phyloP scores from a whole-genome alignment of 805 yeast genomes.

The Ogataea populi-albae region DNA sequence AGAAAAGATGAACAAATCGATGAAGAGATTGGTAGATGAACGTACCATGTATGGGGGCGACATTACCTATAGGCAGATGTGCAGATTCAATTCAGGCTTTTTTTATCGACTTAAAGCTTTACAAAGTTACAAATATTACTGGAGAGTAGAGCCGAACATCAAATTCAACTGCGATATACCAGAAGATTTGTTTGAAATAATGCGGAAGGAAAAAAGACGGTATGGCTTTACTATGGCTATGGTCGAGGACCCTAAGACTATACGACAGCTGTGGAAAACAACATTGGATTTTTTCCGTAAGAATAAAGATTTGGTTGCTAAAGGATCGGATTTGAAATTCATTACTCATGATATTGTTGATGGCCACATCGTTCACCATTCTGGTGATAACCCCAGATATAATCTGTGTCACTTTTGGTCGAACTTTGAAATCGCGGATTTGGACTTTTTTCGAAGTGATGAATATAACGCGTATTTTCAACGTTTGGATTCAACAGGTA shows the following conservation, averaged over 20 bases:
- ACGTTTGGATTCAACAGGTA: slow-evolving; percentile 56
- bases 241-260: slow-evolving; percentile 45
- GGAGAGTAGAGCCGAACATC: slow-evolving; percentile 58
- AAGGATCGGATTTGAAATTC: slow-evolving; percentile 43
- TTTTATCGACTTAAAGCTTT: slow-evolving; percentile 48
- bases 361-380: slow-evolving; percentile 34
- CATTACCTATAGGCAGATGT: slow-evolving; percentile 70
- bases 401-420: slow-evolving; percentile 63
- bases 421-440: slow-evolving; percentile 62
- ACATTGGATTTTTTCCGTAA: slow-evolving; percentile 41
- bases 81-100: slow-evolving; percentile 48
- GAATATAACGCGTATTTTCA: slow-evolving; percentile 55
- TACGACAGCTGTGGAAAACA: slow-evolving; percentile 48
- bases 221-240: slow-evolving; percentile 52
- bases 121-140: slow-evolving; percentile 48
- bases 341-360: slow-evolving; percentile 42
- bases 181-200: slow-evolving; percentile 45
- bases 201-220: slow-evolving; percentile 44
- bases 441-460: slow-evolving; percentile 56
- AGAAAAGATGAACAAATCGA: slow-evolving; percentile 28
- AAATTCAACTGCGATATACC: slow-evolving; percentile 49
- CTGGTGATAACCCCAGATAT: slow-evolving; percentile 41
- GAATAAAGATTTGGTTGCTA: slow-evolving; percentile 36
- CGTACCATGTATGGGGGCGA: slow-evolving; percentile 55
- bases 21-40: slow-evolving; percentile 27